phyloP scores from a whole-genome alignment of 768 basidiomycete species.

The Candolleomyces eurysporus region DNA sequence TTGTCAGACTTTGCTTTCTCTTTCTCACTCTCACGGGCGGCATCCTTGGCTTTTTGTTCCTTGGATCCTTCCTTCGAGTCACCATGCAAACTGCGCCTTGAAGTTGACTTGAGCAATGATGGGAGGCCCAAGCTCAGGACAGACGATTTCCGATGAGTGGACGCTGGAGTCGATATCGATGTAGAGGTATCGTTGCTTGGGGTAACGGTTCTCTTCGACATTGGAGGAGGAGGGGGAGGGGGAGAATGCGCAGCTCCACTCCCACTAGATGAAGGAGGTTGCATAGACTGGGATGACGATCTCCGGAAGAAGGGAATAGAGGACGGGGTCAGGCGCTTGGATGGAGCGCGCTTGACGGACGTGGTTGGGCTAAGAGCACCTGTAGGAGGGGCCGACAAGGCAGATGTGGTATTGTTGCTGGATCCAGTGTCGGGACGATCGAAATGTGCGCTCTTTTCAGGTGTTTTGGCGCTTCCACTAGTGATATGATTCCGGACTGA shows the following conservation, averaged over 20 bases:
- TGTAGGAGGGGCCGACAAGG: constrained; percentile 49
- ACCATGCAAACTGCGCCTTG: constrained; percentile 74
- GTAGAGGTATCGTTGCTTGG: constrained; percentile 55
- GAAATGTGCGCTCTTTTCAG: constrained; percentile 45
- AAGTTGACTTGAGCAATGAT: constrained; percentile 83
- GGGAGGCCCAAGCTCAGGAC: constrained; percentile 79
- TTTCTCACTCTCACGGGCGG: constrained; percentile 48
- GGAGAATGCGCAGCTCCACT: constrained; percentile 47
- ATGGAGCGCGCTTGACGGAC: constrained; percentile 65
- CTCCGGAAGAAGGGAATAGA: constrained; percentile 94
- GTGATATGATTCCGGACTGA: constrained; percentile 48
- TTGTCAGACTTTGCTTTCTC: constrained; percentile 45
- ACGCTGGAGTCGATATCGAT: constrained; percentile 55
- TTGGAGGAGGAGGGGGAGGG: constrained; percentile 45
- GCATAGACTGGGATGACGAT: constrained; percentile 86
- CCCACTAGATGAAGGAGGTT: constrained; percentile 49
- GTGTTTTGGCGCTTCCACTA: constrained; percentile 55
- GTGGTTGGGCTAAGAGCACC: constrained; percentile 72
- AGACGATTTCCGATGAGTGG: constrained; percentile 76
- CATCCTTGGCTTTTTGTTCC: constrained; percentile 41
- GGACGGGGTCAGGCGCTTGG: constrained; percentile 85
- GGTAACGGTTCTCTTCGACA: constrained; percentile 44
- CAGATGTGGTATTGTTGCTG: constrained; percentile 60
- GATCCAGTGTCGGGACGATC: constrained; percentile 77
- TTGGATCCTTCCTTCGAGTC: constrained; percentile 57